Conservation (phyloP, 805 yeast genomes). For the Allodekkera sacchari region DNA sequence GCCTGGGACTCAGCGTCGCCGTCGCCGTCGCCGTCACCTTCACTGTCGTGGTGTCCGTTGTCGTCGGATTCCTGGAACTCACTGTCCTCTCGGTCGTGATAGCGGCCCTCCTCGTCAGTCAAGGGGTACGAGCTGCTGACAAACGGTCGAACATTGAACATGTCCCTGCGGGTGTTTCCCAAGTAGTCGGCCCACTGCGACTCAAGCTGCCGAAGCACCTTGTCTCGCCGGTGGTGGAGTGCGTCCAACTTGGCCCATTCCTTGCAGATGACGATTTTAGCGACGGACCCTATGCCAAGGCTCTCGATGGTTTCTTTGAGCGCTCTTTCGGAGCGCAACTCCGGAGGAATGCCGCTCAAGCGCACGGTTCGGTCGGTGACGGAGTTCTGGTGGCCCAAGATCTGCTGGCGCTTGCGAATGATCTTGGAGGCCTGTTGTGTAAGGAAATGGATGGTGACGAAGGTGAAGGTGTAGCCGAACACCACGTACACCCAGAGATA, state of each 20-base stretch:
- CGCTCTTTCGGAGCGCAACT: conserved; percentile 61
- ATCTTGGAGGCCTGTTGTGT: conserved; percentile 66
- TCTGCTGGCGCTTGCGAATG: conserved; percentile 68
- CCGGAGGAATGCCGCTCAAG: conserved; percentile 81
- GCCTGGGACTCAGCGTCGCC: background rate
- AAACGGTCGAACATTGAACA: conserved; percentile 19
- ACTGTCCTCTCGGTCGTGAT: conserved; percentile 17
- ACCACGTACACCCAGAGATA: conserved; percentile 82
- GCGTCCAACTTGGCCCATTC: conserved; percentile 76
- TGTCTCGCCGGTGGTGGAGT: conserved; percentile 51
- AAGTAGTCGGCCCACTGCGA: conserved; percentile 64
- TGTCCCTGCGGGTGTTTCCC: conserved; percentile 26
- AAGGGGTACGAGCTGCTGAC: conserved; percentile 19
- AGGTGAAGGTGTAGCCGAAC: conserved; percentile 81
- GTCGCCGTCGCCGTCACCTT: no score
- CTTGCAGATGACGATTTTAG: conserved; percentile 68
- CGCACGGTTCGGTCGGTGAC: conserved; percentile 87
- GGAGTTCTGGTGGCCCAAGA: conserved; percentile 79
- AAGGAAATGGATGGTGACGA: conserved; percentile 49
- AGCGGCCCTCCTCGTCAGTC: conserved; percentile 8
- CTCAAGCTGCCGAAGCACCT: conserved; percentile 52
- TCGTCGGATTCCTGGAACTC: background rate
- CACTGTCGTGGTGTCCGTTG: no score
- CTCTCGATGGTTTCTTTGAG: conserved; percentile 69
- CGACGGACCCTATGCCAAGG: conserved; percentile 73